Evolutionary conservation across 2,329 filamentous ascomycete genomes (phyloP).

Genomic region (Colletotrichum karsti): DNA sequence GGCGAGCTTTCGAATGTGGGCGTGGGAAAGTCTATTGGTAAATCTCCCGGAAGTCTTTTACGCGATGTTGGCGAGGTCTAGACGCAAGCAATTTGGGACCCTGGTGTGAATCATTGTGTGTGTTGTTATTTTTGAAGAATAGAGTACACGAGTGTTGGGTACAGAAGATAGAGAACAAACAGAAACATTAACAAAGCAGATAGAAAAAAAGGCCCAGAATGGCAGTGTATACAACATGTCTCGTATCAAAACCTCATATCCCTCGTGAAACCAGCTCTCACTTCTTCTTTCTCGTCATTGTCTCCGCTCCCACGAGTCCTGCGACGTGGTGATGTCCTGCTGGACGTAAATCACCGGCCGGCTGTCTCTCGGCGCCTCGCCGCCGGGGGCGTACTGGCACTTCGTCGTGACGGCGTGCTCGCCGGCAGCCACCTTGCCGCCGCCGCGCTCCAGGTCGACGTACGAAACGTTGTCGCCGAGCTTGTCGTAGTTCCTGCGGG

Average conservation of each 20-base stretch:
- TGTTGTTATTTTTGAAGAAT: neutral
- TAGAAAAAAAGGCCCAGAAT: neutral
- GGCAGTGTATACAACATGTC: conserved; percentile 4
- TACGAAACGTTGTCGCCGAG: conserved; percentile 6
- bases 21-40: neutral
- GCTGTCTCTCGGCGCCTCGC: conserved; percentile 3
- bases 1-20: neutral
- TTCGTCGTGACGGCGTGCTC: conserved; percentile 6
- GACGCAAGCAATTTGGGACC: neutral
- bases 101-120: neutral
- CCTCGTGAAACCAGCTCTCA: neutral
- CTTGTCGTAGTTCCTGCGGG: conserved; percentile 17
- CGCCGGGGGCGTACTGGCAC: conserved; percentile 11
- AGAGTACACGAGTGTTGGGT: neutral
- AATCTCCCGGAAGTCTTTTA: conserved; percentile 7
- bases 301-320: neutral
- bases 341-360: conserved; percentile 22
- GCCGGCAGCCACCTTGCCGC: neutral
- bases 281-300: neutral
- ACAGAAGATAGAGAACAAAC: neutral
- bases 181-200: neutral
- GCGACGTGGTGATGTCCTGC: conserved; percentile 15
- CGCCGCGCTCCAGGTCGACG: conserved; percentile 11
- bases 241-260: neutral
- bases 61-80: neutral